Percentiles rank a stretch among this genome's conserved stretches.
Evolutionary conservation across 1,284 basidiomycete species (phyloP).

Genomic region (Meira nashicola): DNA sequence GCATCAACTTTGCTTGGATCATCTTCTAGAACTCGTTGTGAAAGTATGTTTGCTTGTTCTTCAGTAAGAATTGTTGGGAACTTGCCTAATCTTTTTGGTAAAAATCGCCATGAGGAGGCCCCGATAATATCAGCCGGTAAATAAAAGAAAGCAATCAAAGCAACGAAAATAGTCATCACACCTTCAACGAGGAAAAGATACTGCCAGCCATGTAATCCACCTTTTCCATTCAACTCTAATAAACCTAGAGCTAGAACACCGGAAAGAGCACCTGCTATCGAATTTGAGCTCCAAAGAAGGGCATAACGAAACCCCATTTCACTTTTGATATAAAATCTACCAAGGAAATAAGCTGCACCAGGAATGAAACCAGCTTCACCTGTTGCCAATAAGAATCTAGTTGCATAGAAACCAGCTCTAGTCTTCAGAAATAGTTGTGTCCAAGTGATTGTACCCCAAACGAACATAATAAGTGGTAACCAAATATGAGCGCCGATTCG

Average conservation of each 20-base stretch:
- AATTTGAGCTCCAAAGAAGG: slow-evolving; percentile 57
- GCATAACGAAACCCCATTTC: slow-evolving; percentile 64
- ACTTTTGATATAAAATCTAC: slow-evolving; percentile 51
- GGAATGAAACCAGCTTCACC: slow-evolving; percentile 61
- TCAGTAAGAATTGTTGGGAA: slow-evolving; percentile 3
- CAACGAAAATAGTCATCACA: slow-evolving; percentile 19
- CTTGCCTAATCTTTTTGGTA: too few species aligned
- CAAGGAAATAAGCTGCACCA: slow-evolving; percentile 53
- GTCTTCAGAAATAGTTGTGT: slow-evolving; percentile 20
- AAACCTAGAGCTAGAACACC: slow-evolving; percentile 29
- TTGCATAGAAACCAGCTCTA: slow-evolving; percentile 27
- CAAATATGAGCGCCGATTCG: slow-evolving; percentile 36
- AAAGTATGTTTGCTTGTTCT: slow-evolving; percentile 7
- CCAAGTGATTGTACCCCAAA: slow-evolving; percentile 23
- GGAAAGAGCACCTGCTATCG: slow-evolving; percentile 24
- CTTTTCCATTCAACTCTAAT: slow-evolving; percentile 21
- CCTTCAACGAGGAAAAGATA: slow-evolving; percentile 30
- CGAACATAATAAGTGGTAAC: slow-evolving; percentile 32
- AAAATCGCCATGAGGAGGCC: neutral
- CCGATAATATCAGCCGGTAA: too few species aligned
- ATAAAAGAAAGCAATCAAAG: slow-evolving; percentile 21
- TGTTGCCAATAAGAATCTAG: slow-evolving; percentile 19
- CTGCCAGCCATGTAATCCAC: slow-evolving; percentile 30
- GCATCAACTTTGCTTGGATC: slow-evolving; percentile 10
- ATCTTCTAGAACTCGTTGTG: slow-evolving; percentile 3